These are phyloP conservation scores for Solanum sparsipilum DNA, from an alignment of 257 asterid species.

Conservation along the genomic window DNA sequence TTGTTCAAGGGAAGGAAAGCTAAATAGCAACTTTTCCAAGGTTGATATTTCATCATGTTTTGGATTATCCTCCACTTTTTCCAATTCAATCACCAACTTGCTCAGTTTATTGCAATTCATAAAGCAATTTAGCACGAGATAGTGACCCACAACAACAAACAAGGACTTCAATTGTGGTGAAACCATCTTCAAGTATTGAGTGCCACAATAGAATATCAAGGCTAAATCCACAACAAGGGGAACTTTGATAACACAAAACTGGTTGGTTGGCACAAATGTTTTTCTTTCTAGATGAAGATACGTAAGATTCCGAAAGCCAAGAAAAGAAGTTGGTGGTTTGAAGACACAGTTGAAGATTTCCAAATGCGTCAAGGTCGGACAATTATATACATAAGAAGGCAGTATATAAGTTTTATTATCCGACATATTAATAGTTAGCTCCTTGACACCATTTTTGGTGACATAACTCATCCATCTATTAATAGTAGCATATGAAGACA, in stretches of 20 bases:
- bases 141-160: neutral
- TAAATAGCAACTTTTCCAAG: neutral
- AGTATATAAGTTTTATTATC: neutral
- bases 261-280: neutral
- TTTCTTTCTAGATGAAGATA: neutral
- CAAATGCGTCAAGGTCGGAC: neutral
- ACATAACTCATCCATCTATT: neutral
- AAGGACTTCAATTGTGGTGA: neutral
- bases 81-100: neutral
- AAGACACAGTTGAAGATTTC: neutral
- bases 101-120: neutral
- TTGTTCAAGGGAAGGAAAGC: neutral
- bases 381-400: neutral
- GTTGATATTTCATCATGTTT: neutral
- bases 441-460: neutral
- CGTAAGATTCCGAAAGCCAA: neutral
- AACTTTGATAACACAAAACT: neutral
- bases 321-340: neutral
- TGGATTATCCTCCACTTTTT: neutral
- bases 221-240: neutral
- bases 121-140: neutral
- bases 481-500: neutral
- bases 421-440: neutral
- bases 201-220: neutral
- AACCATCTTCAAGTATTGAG: neutral